phyloP scores from a whole-genome alignment of 768 basidiomycete species.

The Harrya chromipes region DNA sequence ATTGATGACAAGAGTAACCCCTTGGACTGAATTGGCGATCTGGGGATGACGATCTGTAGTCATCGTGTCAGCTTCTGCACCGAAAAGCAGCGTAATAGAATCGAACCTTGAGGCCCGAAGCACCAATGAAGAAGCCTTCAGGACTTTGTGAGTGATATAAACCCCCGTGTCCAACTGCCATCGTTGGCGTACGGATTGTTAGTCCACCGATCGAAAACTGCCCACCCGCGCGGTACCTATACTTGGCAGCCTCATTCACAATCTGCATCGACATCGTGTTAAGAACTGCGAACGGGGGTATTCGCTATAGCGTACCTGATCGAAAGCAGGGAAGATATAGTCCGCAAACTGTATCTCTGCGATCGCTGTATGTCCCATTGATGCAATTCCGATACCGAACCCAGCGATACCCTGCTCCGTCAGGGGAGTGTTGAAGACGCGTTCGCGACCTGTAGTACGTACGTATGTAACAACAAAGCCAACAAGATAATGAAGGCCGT shows the following conservation, averaged over 20 bases:
- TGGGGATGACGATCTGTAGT: slow-evolving; percentile 75
- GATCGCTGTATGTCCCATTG: slow-evolving; percentile 93
- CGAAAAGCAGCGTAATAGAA: not conserved
- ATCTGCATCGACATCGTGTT: slow-evolving; percentile 44
- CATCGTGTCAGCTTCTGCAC: not conserved
- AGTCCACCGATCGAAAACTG: slow-evolving; percentile 78
- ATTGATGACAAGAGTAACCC: slow-evolving; percentile 84
- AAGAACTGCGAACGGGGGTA: not conserved
- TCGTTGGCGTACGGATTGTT: slow-evolving; percentile 82
- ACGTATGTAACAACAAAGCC: not conserved
- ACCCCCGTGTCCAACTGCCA: slow-evolving; percentile 91
- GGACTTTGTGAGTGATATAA: slow-evolving; percentile 95
- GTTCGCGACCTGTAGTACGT: slow-evolving; percentile 62
- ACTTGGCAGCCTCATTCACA: slow-evolving; percentile 94
- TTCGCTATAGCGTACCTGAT: slow-evolving; percentile 57
- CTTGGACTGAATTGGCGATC: slow-evolving; percentile 95
- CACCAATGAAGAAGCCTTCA: slow-evolving; percentile 92
- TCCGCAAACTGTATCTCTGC: slow-evolving; percentile 92
- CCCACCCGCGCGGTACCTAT: slow-evolving; percentile 86
- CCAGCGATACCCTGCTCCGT: slow-evolving; percentile 94
- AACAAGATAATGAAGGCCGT: slow-evolving; percentile 18
- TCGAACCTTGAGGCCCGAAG: slow-evolving; percentile 78
- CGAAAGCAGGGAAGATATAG: slow-evolving; percentile 93
- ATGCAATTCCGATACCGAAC: slow-evolving; percentile 87
- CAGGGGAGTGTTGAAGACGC: slow-evolving; percentile 93